phyloP scores from a whole-genome alignment of 805 yeast genomes.

The Candida methanosorbosa region DNA sequence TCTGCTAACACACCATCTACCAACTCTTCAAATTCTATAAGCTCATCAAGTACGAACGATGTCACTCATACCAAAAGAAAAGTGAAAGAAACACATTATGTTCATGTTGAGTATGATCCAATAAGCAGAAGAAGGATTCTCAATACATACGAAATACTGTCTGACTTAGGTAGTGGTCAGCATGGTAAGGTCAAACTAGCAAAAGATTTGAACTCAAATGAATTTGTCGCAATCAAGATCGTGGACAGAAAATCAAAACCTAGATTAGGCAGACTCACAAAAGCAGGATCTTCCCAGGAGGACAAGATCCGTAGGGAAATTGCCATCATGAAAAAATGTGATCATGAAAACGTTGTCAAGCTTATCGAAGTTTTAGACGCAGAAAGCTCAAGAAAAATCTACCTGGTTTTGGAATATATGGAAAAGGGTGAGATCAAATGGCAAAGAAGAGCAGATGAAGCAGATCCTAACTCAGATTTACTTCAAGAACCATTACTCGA shows the following conservation, averaged over 20 bases:
- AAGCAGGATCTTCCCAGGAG: slow-evolving; percentile 36
- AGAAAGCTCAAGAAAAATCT: slow-evolving; percentile 71
- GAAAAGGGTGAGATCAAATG: slow-evolving; percentile 88
- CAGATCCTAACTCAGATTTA: slow-evolving; percentile 16
- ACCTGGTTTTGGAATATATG: slow-evolving; percentile 81
- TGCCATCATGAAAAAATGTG: slow-evolving; percentile 86
- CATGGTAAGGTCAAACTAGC: slow-evolving; percentile 98
- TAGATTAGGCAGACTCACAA: slow-evolving; percentile 33
- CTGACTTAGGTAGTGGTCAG: slow-evolving; percentile 91
- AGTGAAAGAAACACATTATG: slow-evolving; percentile 79
- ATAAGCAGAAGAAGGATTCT: slow-evolving; percentile 69
- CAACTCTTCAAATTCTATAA: background rate
- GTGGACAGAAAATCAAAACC: slow-evolving; percentile 68
- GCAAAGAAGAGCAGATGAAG: slow-evolving; percentile 33
- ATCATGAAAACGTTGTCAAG: slow-evolving; percentile 88
- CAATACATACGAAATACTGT: slow-evolving; percentile 82
- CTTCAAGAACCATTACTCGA: slow-evolving; percentile 53
- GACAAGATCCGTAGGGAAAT: slow-evolving; percentile 78
- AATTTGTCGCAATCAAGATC: slow-evolving; percentile 86
- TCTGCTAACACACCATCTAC: background rate
- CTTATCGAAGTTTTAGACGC: slow-evolving; percentile 86
- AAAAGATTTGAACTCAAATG: slow-evolving; percentile 52
- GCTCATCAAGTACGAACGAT: too few species aligned
- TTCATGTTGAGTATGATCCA: slow-evolving; percentile 84
- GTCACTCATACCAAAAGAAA: too few species aligned